Base-by-base conservation (phyloP, 768 basidiomycete species). In the Pulveroboletus sp. region DNA sequence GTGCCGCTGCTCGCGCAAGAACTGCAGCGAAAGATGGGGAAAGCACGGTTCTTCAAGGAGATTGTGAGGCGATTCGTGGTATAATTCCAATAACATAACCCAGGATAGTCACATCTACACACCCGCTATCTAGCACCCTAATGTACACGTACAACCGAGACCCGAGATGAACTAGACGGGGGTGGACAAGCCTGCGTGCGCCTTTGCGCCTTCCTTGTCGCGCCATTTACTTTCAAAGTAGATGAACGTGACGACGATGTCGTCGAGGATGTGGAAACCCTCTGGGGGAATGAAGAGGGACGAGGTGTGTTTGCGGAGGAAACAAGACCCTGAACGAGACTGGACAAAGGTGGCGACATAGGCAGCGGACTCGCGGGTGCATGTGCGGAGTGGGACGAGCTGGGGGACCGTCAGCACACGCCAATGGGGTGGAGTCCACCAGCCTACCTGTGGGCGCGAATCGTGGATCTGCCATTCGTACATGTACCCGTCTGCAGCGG, bases 211-310 rank as follows among this genome's bases (percentile, higher is more conserved):
- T 32, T 69, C 65, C 27, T 40, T 57, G 16, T 63, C 65, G 6
- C 53, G 56, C 65, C 65, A 67, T 45, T 51, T 64, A 19, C 50
- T 35, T 41, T 63, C 67, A n/a, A 69, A 68, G 38, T 67, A 71
- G 17, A 71, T 50, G 25, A 71, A 70, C 0, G 70, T 70, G 45
- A 69, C 65, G 27, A 70, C 21, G 31, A 70, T 69, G 31, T 70
- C 70, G 41, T 71, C 69, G 12, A 70, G 48, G 33, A 70, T 69
- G 25, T 40, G 52, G 10, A 47, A 35, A 6, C 67, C 69, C 24
- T 62, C 63, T 8, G 65, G 65, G 11, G 62, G 50, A 19, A 71
- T 33, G 27, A 58, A 57, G 6, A 70, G 51, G 10, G 63, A 57
- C 4, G 62, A 58, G 4, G 52, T 47, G 14, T 47, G 31, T 45